phyloP scores from a whole-genome alignment of 768 basidiomycete genomes.

The Clitopilus passeckerianus region DNA sequence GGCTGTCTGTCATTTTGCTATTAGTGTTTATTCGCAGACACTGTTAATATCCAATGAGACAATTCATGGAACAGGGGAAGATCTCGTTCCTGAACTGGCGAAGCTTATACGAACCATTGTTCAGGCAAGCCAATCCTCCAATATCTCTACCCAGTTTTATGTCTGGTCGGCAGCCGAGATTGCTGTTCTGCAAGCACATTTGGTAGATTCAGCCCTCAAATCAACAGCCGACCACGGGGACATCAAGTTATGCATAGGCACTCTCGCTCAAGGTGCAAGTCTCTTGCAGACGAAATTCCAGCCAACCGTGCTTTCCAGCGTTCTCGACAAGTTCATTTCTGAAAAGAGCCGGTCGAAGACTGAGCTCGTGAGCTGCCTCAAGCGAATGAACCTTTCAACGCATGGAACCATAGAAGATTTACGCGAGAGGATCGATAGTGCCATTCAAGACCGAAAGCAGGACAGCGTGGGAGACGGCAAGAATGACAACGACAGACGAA shows the following conservation, averaged over 20 bases:
- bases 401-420: slow-evolving; percentile 32
- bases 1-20: slow-evolving; percentile 30
- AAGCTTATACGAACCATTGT: slow-evolving; percentile 27
- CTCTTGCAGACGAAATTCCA: slow-evolving; percentile 45
- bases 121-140: slow-evolving; percentile 9
- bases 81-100: slow-evolving; percentile 31
- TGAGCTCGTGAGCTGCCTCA: slow-evolving; percentile 33
- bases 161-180: slow-evolving; percentile 40
- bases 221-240: slow-evolving; percentile 23
- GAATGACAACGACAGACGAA: slow-evolving; percentile 18
- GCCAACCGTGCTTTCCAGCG: slow-evolving; percentile 40
- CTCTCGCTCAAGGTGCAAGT: slow-evolving; percentile 42
- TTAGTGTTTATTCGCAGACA: slow-evolving; percentile 20
- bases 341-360: slow-evolving; percentile 27
- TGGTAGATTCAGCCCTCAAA: slow-evolving; percentile 36
- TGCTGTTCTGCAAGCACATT: slow-evolving; percentile 30
- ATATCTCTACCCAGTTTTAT: slow-evolving; percentile 37
- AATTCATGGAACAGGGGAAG: slow-evolving; percentile 19
- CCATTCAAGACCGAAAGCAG: slow-evolving; percentile 26
- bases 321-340: slow-evolving; percentile 34
- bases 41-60: slow-evolving; percentile 13
- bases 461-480: slow-evolving; percentile 15
- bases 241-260: slow-evolving; percentile 43
- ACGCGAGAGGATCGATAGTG: slow-evolving; percentile 29
- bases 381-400: slow-evolving; percentile 31